phyloP scores from a whole-genome alignment of 352 stramenopile species.

The Achlya hypogyna region DNA sequence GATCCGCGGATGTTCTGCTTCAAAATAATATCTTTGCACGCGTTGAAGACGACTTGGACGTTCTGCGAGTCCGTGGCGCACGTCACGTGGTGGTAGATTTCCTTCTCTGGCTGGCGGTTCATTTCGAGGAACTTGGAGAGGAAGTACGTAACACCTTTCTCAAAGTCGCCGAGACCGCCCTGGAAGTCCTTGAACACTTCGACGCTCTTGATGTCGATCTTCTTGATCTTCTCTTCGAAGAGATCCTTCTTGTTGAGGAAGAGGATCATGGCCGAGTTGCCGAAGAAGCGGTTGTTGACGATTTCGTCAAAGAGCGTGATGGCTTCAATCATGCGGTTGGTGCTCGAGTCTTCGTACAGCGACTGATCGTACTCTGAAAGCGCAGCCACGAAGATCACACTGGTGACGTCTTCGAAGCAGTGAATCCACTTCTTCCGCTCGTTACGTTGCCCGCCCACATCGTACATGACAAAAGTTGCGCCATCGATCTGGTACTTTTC shows the following conservation, averaged over 20 bases:
- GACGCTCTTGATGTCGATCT: constrained; percentile 86
- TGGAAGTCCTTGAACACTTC: constrained; percentile 88
- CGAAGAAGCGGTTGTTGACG: constrained; percentile 92
- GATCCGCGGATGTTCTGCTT: constrained; percentile 90
- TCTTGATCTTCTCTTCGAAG: constrained; percentile 95
- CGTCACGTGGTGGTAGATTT: constrained; percentile 94
- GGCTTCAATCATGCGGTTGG: constrained; percentile 93
- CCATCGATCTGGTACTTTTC: constrained; percentile 93
- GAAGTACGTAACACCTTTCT: constrained; percentile 86
- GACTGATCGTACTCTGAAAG: constrained; percentile 93
- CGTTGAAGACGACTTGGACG: constrained; percentile 94
- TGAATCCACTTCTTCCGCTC: constrained; percentile 97
- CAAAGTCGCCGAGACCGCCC: constrained; percentile 75
- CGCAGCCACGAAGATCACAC: constrained; percentile 94
- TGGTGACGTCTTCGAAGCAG: constrained; percentile 94
- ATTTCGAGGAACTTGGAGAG: constrained; percentile 91
- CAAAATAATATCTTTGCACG: constrained; percentile 94
- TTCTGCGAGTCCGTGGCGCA: constrained; percentile 97
- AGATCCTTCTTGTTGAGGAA: constrained; percentile 98
- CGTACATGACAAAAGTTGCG: constrained; percentile 95
- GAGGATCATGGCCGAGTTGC: constrained; percentile 91
- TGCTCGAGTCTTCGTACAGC: constrained; percentile 90
- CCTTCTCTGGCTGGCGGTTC: constrained; percentile 86
- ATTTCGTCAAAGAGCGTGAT: constrained; percentile 94
- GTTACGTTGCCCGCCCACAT: constrained; percentile 94